Percentiles rank a stretch among this genome's conserved stretches.
phyloP scores from a whole-genome alignment of 2,329 filamentous ascomycete genomes.

The Diaporthe australafricana region DNA sequence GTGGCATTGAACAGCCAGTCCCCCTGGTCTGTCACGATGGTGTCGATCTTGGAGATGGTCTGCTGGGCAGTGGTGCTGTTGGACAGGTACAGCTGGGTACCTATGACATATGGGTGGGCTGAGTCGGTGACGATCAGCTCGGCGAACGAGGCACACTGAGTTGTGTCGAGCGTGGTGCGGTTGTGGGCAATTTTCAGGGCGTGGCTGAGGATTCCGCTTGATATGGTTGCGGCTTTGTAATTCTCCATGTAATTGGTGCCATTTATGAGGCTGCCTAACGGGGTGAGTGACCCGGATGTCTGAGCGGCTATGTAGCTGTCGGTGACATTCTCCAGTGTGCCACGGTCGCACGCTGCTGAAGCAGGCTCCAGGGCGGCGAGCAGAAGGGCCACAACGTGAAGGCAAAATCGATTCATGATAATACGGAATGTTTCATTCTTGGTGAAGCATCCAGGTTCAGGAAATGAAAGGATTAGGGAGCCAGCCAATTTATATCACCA shows the following conservation, averaged over 20 bases:
- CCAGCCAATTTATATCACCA: not conserved
- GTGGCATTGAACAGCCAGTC: slow-evolving; percentile 55
- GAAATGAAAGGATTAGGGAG: not conserved
- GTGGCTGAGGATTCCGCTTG: slow-evolving; percentile 47
- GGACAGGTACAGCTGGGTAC: slow-evolving; percentile 50
- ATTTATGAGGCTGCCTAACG: slow-evolving; percentile 35
- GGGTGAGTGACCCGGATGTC: slow-evolving; percentile 38
- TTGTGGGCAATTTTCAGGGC: slow-evolving; percentile 50
- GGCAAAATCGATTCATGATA: not conserved
- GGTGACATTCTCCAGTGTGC: slow-evolving; percentile 37
- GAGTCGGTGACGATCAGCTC: slow-evolving; percentile 49
- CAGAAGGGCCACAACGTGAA: not conserved
- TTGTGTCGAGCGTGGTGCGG: slow-evolving; percentile 51
- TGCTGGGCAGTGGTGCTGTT: slow-evolving; percentile 32
- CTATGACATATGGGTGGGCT: slow-evolving; percentile 50
- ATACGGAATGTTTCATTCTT: not conserved
- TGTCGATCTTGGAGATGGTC: slow-evolving; percentile 44
- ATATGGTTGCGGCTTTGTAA: slow-evolving; percentile 46
- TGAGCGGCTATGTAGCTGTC: slow-evolving; percentile 42
- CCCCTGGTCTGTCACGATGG: slow-evolving; percentile 48
- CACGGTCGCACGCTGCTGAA: slow-evolving; percentile 37
- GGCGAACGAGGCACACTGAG: slow-evolving; percentile 51
- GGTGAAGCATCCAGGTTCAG: not conserved
- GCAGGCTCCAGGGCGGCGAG: not conserved
- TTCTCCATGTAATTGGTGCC: slow-evolving; percentile 47